These are phyloP conservation scores for Lactarius trivialis DNA, from an alignment of 768 basidiomycete genomes.

Conservation along the genomic window DNA sequence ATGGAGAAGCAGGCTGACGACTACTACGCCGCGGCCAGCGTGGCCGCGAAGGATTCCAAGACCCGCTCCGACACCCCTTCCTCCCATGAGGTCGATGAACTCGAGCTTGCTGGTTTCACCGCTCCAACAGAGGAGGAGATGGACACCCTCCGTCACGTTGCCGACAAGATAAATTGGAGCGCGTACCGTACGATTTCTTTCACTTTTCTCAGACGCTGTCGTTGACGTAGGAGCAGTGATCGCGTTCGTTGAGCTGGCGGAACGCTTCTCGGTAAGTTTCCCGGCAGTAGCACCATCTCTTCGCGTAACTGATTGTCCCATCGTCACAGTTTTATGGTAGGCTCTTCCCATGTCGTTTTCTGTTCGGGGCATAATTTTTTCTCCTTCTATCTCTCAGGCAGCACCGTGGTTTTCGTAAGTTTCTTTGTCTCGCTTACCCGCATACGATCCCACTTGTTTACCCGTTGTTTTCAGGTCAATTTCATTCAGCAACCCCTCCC, in stretches of 20 bases:
- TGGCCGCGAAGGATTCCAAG: constrained; percentile 8
- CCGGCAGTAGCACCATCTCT: not conserved
- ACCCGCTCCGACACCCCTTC: not conserved
- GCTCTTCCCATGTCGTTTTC: not conserved
- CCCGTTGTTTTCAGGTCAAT: constrained; percentile 20
- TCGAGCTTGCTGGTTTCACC: constrained; percentile 14
- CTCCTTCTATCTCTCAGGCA: constrained; percentile 8
- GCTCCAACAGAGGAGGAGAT: constrained; percentile 25
- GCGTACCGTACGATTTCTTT: constrained; percentile 13
- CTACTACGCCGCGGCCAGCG: constrained; percentile 4
- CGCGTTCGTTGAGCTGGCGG: constrained; percentile 28
- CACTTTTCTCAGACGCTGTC: not conserved
- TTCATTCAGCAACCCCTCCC: constrained; percentile 29
- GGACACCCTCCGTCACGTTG: constrained; percentile 23
- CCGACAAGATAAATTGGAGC: constrained; percentile 25
- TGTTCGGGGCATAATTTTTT: not conserved
- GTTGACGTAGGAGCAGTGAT: constrained; percentile 20
- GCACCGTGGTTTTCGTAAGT: constrained; percentile 18
- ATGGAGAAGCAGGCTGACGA: constrained; percentile 21
- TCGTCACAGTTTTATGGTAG: constrained; percentile 19
- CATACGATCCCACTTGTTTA: not conserved
- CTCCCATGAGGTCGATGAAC: not conserved
- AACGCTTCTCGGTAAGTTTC: constrained; percentile 27
- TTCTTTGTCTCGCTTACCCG: not conserved
- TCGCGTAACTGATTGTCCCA: constrained; percentile 1